Percentiles rank a stretch among this genome's conserved stretches.
phyloP scores from a whole-genome alignment of 805 yeast species.

The Metschnikowia matae region DNA sequence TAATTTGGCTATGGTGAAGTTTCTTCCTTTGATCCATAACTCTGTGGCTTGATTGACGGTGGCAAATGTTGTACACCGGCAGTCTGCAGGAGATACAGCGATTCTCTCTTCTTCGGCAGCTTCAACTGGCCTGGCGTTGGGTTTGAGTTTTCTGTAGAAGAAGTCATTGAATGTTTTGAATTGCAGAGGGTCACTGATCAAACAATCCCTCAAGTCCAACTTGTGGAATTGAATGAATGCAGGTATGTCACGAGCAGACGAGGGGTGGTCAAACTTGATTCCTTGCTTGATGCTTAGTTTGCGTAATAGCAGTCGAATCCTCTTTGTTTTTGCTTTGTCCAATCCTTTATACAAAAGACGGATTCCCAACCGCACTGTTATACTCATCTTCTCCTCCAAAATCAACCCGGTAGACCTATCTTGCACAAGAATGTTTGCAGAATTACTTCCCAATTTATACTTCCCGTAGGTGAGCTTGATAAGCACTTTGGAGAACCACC shows the following conservation, averaged over 20 bases:
- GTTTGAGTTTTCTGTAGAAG: slow-evolving; percentile 73
- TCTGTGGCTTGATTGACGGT: slow-evolving; percentile 58
- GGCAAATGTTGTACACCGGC: slow-evolving; percentile 70
- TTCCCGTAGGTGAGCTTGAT: slow-evolving; percentile 87
- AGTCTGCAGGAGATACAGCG: slow-evolving; percentile 80
- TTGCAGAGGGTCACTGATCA: slow-evolving; percentile 40
- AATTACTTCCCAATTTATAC: slow-evolving; percentile 74
- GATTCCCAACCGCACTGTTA: slow-evolving; percentile 84
- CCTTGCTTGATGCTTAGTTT: slow-evolving; percentile 80
- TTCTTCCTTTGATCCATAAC: slow-evolving; percentile 87
- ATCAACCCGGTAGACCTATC: slow-evolving; percentile 85
- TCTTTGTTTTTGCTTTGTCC: slow-evolving; percentile 53
- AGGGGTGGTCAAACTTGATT: slow-evolving; percentile 67
- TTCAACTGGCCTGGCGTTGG: slow-evolving; percentile 69
- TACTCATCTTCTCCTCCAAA: slow-evolving; percentile 90
- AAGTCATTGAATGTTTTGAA: slow-evolving; percentile 83
- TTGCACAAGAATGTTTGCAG: slow-evolving; percentile 92
- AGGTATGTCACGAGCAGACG: slow-evolving; percentile 61
- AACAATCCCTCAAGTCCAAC: slow-evolving; percentile 70
- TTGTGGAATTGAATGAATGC: slow-evolving; percentile 80
- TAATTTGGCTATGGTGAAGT: slow-evolving; percentile 63
- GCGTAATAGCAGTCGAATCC: slow-evolving; percentile 57
- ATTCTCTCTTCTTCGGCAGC: slow-evolving; percentile 46
- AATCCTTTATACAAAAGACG: slow-evolving; percentile 76
- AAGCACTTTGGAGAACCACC: slow-evolving; percentile 83